Percentiles rank a stretch among this genome's conserved stretches.
Evolutionary conservation across 805 yeast species (phyloP).

Genomic region (Ogataea pilisensis): DNA sequence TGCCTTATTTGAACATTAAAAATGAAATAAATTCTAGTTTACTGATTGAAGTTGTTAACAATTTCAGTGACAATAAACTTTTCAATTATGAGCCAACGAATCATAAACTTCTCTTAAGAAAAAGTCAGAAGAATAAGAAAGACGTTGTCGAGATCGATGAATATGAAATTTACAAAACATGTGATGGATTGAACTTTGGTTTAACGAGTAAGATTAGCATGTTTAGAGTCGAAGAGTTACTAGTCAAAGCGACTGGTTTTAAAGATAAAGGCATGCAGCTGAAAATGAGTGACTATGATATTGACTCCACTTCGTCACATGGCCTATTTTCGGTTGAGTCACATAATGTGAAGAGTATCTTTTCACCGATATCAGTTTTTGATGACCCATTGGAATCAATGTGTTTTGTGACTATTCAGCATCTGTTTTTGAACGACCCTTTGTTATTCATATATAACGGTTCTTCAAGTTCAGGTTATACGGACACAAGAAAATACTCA

Average conservation of each 20-base stretch:
- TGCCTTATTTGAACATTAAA: constrained; percentile 30
- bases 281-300: constrained; percentile 19
- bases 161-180: constrained; percentile 30
- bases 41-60: constrained; percentile 30
- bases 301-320: constrained; percentile 22
- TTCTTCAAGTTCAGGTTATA: constrained; percentile 28
- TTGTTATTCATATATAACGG: constrained; percentile 29
- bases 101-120: constrained; percentile 3
- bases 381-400: constrained; percentile 34
- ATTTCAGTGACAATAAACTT: constrained; percentile 25
- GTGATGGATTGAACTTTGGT: constrained; percentile 40
- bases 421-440: constrained; percentile 40
- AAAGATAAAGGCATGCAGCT: constrained; percentile 1
- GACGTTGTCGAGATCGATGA: constrained; percentile 16
- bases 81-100: constrained; percentile 12
- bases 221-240: constrained; percentile 30
- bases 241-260: constrained; percentile 23
- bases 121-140: constrained; percentile 10
- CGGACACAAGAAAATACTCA: constrained; percentile 32
- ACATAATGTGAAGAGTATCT: constrained; percentile 25
- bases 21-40: constrained; percentile 31
- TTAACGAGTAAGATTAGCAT: constrained; percentile 38
- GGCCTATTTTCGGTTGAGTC: constrained; percentile 30
- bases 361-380: constrained; percentile 25
- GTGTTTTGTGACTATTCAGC: constrained; percentile 34